Percentiles rank a stretch among this genome's conserved stretches.
phyloP scores from a whole-genome alignment of 176 grass and related monocot species.

The Thalia dealbata region DNA sequence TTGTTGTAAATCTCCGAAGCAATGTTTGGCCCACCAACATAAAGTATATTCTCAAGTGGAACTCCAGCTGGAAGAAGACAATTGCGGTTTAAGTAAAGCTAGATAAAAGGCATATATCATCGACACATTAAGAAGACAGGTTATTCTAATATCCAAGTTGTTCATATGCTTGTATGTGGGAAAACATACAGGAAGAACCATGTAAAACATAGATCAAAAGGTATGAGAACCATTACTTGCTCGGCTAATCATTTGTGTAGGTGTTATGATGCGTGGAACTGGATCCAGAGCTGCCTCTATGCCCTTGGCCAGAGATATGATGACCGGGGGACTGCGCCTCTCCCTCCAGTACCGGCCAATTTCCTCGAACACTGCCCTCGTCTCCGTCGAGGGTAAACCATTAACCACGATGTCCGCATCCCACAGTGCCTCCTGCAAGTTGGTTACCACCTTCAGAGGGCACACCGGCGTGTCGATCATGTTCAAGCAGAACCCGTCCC shows the following conservation, averaged over 20 bases:
- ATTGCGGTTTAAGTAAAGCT: conserved; percentile 13
- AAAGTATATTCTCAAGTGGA: conserved; percentile 85
- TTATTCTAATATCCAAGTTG: background rate
- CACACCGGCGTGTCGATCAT: conserved; percentile 94
- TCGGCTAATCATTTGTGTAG: conserved; percentile 86
- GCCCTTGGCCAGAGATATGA: conserved; percentile 87
- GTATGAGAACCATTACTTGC: conserved; percentile 47
- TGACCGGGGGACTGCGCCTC: conserved; percentile 52
- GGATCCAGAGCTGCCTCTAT: conserved; percentile 83
- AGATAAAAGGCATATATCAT: background rate
- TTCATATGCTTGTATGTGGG: background rate
- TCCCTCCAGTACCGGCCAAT: conserved; percentile 90
- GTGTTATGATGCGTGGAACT: conserved; percentile 81
- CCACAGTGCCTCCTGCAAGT: conserved; percentile 96
- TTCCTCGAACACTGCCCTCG: conserved; percentile 76
- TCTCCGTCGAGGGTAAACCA: conserved; percentile 82
- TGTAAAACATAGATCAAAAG: background rate
- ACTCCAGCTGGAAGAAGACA: conserved; percentile 53
- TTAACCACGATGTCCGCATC: conserved; percentile 94
- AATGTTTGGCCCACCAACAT: conserved; percentile 95
- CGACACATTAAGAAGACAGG: background rate
- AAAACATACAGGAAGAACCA: background rate
- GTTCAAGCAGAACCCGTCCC: conserved; percentile 92
- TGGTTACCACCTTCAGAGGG: conserved; percentile 95
- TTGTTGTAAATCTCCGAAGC: conserved; percentile 99